Conservation (phyloP, 2,329 filamentous ascomycete species). For the Aurifilum marmelostoma region DNA sequence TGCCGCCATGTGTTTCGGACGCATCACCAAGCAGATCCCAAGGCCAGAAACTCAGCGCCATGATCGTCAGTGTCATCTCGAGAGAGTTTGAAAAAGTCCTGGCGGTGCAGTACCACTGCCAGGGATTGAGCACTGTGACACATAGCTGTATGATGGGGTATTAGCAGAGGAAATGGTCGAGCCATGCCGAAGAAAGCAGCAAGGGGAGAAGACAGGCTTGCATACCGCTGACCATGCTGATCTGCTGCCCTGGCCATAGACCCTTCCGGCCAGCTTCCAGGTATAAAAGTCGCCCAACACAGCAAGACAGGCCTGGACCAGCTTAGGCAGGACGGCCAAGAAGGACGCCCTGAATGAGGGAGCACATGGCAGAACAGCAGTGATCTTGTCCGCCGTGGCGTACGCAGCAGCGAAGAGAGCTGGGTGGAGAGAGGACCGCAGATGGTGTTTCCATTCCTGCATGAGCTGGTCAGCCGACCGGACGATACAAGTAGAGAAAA, state of each 20-base stretch:
- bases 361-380: slow-evolving; percentile 57
- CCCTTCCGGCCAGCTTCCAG: slow-evolving; percentile 75
- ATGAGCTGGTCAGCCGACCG: slow-evolving; percentile 5
- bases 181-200: neutral
- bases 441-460: slow-evolving; percentile 88
- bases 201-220: slow-evolving; percentile 35
- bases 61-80: slow-evolving; percentile 83
- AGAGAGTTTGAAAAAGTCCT: slow-evolving; percentile 93
- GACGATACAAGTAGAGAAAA: neutral
- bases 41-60: slow-evolving; percentile 82
- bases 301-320: slow-evolving; percentile 77
- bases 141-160: slow-evolving; percentile 55
- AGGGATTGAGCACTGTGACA: slow-evolving; percentile 76
- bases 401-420: slow-evolving; percentile 80
- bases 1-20: slow-evolving; percentile 33
- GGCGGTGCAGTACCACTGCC: slow-evolving; percentile 96
- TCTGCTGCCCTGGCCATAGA: slow-evolving; percentile 70
- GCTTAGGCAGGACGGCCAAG: slow-evolving; percentile 72
- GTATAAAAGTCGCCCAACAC: slow-evolving; percentile 83
- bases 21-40: slow-evolving; percentile 68
- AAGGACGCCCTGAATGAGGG: slow-evolving; percentile 64
- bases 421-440: slow-evolving; percentile 93
- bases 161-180: slow-evolving; percentile 10
- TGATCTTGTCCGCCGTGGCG: slow-evolving; percentile 59
- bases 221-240: slow-evolving; percentile 70